Evolutionary conservation across 805 yeast genomes (phyloP).

Genomic region (Ogataea ramenticola): DNA sequence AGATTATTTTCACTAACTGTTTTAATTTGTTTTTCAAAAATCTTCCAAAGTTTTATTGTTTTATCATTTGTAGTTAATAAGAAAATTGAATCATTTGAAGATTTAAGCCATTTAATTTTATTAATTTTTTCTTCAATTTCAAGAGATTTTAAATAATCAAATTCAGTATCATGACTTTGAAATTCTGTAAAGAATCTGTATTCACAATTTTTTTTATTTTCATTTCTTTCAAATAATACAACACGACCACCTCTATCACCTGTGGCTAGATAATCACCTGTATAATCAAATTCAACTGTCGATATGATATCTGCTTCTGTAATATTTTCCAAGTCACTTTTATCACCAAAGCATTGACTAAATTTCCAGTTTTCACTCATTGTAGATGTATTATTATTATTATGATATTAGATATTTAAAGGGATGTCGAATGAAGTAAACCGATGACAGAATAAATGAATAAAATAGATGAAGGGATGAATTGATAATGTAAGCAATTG

Average conservation of each 20-base stretch:
- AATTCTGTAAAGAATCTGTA: conserved; percentile 94
- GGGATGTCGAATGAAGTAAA: too few species aligned
- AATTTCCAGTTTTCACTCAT: conserved; percentile 61
- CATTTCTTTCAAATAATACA: conserved; percentile 88
- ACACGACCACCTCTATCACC: conserved; percentile 99
- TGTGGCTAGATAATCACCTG: conserved; percentile 93
- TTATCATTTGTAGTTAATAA: conserved; percentile 91
- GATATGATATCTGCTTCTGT: conserved; percentile 97
- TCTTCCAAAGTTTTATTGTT: conserved; percentile 97
- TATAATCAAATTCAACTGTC: conserved; percentile 91
- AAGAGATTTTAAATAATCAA: conserved; percentile 89
- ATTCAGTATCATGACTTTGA: conserved; percentile 97
- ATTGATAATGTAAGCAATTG: too few species aligned
- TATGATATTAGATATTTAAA: too few species aligned
- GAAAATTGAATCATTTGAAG: conserved; percentile 85
- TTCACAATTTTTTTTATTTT: conserved; percentile 72
- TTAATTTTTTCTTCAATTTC: conserved; percentile 98
- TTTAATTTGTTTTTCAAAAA: conserved; percentile 84
- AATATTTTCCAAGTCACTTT: conserved; percentile 91
- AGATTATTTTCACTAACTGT: conserved; percentile 89
- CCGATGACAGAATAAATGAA: too few species aligned
- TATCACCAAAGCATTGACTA: conserved; percentile 97
- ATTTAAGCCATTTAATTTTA: conserved; percentile 92
- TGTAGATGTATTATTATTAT: not conserved
- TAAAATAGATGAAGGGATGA: too few species aligned